Conservation (phyloP, 1,284 basidiomycete genomes). For the Cutaneotrichosporon cutaneum region DNA sequence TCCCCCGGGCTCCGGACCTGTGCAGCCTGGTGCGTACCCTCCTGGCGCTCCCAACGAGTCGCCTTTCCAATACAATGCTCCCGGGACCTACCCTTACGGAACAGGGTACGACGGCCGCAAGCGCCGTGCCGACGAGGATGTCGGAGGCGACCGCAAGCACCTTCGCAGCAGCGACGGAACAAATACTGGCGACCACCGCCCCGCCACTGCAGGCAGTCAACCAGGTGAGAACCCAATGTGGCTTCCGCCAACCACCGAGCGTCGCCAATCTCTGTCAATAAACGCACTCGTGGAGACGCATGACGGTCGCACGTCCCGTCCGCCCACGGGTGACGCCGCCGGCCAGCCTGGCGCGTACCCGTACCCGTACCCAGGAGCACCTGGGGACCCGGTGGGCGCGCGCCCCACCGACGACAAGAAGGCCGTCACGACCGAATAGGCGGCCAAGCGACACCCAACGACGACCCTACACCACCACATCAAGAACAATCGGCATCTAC, state of each 20-base stretch:
- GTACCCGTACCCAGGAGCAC: conserved; percentile 10
- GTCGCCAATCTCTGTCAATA: conserved; percentile 46
- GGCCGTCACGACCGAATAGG: conserved; percentile 3
- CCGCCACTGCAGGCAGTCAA: conserved; percentile 8
- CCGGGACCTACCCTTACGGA: conserved; percentile 27
- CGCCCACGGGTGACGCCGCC: conserved; percentile 20
- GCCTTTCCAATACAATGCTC: conserved; percentile 50
- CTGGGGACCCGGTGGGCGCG: background rate
- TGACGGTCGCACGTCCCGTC: conserved; percentile 27
- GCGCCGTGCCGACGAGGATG: conserved; percentile 38
- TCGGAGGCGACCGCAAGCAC: conserved; percentile 28
- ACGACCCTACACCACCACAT: background rate
- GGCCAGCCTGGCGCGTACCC: conserved; percentile 6
- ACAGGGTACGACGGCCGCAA: conserved; percentile 38
- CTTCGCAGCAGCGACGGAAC: conserved; percentile 17
- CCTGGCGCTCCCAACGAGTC: conserved; percentile 34
- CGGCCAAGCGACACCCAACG: background rate
- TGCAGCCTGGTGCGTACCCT: conserved; percentile 12
- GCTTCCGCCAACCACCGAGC: conserved; percentile 44
- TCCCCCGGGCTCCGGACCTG: conserved; percentile 15
- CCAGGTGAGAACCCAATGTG: conserved; percentile 36
- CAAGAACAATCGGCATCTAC: background rate
- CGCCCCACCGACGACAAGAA: conserved; percentile 9
- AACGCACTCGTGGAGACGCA: conserved; percentile 47
- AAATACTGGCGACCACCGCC: conserved; percentile 11